Evolutionary conservation across 371 early-diverging fungal genomes (phyloP).

Genomic region (Mucor piriformis): DNA sequence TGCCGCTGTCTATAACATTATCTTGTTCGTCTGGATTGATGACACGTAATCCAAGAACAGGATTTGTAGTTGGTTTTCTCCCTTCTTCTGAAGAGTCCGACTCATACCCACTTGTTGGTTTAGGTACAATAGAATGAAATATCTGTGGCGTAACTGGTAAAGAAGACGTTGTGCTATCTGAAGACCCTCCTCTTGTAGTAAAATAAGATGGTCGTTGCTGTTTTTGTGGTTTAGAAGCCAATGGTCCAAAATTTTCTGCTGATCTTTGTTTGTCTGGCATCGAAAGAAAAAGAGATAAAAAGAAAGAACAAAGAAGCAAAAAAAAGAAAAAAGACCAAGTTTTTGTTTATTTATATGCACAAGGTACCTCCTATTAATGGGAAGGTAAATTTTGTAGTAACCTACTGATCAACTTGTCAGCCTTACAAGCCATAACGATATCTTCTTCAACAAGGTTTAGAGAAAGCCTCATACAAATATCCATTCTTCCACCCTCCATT

Average conservation of each 20-base stretch:
- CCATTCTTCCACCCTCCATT: conserved; percentile 71
- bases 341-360: neutral
- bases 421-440: conserved; percentile 74
- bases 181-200: neutral
- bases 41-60: conserved; percentile 2
- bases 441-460: conserved; percentile 75
- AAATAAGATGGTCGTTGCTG: neutral
- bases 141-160: neutral
- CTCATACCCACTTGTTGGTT: conserved; percentile 8
- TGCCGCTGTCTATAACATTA: neutral
- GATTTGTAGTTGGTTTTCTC: neutral
- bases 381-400: conserved; percentile 11
- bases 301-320: neutral
- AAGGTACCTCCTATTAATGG: neutral
- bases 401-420: conserved; percentile 43
- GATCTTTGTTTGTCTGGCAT: neutral
- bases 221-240: too few species aligned
- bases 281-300: neutral
- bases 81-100: conserved; percentile 16
- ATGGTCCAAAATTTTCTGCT: too few species aligned
- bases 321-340: neutral
- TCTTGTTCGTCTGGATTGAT: conserved; percentile 5
- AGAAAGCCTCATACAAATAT: conserved; percentile 70
- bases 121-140: neutral
- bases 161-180: neutral